Evolutionary conservation across 768 basidiomycete genomes (phyloP).

Genomic region (Kwoniella europaea): DNA sequence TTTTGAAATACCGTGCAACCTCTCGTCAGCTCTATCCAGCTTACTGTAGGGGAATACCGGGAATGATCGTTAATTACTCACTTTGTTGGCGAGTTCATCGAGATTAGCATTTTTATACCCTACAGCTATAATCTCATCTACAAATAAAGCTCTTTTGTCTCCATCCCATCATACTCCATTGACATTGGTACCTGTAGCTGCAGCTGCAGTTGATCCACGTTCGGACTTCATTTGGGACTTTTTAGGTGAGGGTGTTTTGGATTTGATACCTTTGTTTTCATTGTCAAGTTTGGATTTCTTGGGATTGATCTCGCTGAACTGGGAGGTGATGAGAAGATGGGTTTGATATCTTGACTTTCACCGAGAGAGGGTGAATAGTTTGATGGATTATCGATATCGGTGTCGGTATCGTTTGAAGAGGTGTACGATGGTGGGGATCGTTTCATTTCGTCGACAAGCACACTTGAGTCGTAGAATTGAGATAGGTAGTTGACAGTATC

Average conservation of each 20-base stretch:
- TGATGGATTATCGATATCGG: neutral
- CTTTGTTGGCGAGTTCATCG: constrained; percentile 23
- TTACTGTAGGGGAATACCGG: no score
- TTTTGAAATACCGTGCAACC: neutral
- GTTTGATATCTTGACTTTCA: neutral
- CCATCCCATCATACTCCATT: constrained; percentile 38
- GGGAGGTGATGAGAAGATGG: neutral
- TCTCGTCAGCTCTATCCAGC: no score
- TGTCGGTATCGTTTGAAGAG: neutral
- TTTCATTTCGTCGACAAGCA: neutral
- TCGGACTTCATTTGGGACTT: neutral
- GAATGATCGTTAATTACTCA: no score
- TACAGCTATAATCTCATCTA: constrained; percentile 36
- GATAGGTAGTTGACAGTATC: no score
- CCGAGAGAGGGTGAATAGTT: neutral
- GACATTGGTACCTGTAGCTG: neutral
- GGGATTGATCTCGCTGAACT: constrained; percentile 1
- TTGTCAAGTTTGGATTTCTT: constrained; percentile 8
- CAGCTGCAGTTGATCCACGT: neutral
- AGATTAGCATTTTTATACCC: constrained; percentile 38
- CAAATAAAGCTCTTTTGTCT: constrained; percentile 27
- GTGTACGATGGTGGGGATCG: neutral
- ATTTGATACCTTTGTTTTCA: neutral
- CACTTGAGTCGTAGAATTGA: neutral
- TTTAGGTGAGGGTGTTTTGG: constrained; percentile 3